Percentiles rank a stretch among this genome's conserved stretches.
Evolutionary conservation across 768 basidiomycete species (phyloP).

Genomic region (Psilocybe cyanescens): DNA sequence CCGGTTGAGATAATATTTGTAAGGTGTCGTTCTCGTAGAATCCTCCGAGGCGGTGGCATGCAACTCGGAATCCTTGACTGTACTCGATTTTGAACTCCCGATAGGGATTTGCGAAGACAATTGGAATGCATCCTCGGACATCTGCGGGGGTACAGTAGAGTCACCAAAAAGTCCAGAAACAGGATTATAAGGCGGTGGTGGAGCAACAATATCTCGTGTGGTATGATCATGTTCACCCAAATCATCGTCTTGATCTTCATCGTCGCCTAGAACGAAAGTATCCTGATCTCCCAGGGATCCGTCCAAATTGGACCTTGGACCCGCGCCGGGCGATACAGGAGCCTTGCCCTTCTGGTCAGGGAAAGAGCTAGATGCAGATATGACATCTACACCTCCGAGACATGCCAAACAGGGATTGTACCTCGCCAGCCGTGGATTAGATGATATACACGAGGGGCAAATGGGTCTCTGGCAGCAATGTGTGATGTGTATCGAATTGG

Average conservation of each 20-base stretch:
- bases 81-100: not conserved
- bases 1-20: conserved; percentile 56
- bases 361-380: conserved; percentile 18
- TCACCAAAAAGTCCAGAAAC: not conserved
- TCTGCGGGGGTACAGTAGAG: not conserved
- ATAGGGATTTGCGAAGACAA: not conserved
- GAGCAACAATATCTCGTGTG: not conserved
- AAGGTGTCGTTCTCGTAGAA: conserved; percentile 15
- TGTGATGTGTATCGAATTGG: conserved; percentile 48
- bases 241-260: conserved; percentile 53
- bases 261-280: conserved; percentile 68
- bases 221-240: conserved; percentile 17
- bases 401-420: conserved; percentile 79
- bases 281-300: conserved; percentile 64
- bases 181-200: conserved; percentile 15
- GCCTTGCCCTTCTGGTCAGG: conserved; percentile 1
- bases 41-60: not conserved
- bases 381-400: conserved; percentile 56
- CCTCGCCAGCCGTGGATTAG: conserved; percentile 65
- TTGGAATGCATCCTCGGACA: not conserved
- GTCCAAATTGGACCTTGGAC: conserved; percentile 28
- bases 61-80: not conserved
- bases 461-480: conserved; percentile 69
- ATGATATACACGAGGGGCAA: conserved; percentile 57
- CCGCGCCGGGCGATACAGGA: not conserved